A percentile compares a stretch with the other conserved stretches of the same genome.
Evolutionary conservation across 345 rosid species (phyloP).

Genomic region (Eutrema japonicum): DNA sequence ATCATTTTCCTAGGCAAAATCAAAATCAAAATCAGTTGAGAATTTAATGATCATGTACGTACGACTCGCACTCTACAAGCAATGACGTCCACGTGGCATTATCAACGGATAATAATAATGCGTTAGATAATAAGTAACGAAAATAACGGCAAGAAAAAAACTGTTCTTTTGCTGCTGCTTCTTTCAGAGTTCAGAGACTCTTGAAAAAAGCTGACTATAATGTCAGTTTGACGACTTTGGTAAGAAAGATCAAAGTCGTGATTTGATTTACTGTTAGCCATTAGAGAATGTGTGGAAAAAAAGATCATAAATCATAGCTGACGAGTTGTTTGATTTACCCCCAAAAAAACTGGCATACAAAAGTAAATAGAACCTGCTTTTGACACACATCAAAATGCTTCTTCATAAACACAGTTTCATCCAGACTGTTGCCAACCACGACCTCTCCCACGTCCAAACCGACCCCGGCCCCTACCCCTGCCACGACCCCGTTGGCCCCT

Average conservation of each 20-base stretch:
- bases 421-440: conserved; percentile 46
- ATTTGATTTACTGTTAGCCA: conserved; percentile 1
- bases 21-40: conserved; percentile 9
- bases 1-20: conserved; percentile 23
- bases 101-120: conserved; percentile 6
- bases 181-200: not conserved
- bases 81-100: conserved; percentile 22
- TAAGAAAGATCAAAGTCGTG: not conserved
- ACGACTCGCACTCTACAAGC: not conserved
- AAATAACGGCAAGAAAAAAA: conserved; percentile 20
- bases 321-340: not conserved
- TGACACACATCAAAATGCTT: conserved; percentile 20
- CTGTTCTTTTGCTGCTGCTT: conserved; percentile 1
- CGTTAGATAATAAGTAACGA: conserved; percentile 22
- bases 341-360: conserved; percentile 22
- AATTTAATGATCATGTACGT: conserved; percentile 27
- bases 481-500: conserved; percentile 50
- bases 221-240: not conserved
- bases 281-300: not conserved
- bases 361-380: conserved; percentile 19
- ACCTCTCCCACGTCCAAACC: conserved; percentile 52
- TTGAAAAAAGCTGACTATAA: not conserved
- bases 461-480: conserved; percentile 49
- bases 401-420: conserved; percentile 33
- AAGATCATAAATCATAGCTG: conserved; percentile 2